Percentiles rank a stretch among this genome's conserved stretches.
Evolutionary conservation across 164 flowering plant genomes (phyloP).

Genomic region (Berberis thunbergii): DNA sequence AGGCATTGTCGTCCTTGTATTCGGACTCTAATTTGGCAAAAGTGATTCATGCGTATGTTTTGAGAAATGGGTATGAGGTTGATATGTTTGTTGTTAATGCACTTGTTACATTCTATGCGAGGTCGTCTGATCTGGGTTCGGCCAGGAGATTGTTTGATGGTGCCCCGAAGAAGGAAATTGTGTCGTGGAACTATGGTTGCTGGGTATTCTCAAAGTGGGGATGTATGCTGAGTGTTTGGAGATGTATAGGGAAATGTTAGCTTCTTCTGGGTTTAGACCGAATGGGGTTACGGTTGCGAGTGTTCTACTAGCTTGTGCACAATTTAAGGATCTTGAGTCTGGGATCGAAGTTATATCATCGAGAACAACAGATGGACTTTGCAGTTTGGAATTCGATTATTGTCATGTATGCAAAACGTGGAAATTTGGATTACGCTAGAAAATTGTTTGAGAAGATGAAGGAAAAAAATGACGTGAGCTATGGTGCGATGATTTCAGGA

Average conservation of each 20-base stretch:
- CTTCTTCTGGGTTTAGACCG: too few species aligned
- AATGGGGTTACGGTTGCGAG: slow-evolving; percentile 49
- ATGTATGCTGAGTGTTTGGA: slow-evolving; percentile 45
- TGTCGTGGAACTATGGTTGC: slow-evolving; percentile 82
- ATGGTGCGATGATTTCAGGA: slow-evolving; percentile 53
- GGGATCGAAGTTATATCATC: slow-evolving; percentile 52
- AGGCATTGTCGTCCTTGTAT: slow-evolving; percentile 39
- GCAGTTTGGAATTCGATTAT: slow-evolving; percentile 48
- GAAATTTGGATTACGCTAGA: slow-evolving; percentile 66
- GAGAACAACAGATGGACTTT: slow-evolving; percentile 39
- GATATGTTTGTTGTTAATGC: slow-evolving; percentile 60
- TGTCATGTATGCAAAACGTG: slow-evolving; percentile 71
- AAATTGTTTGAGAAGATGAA: slow-evolving; percentile 51
- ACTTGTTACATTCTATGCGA: slow-evolving; percentile 47
- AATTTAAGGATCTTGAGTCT: slow-evolving; percentile 45
- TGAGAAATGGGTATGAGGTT: slow-evolving; percentile 39
- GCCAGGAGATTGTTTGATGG: slow-evolving; percentile 60
- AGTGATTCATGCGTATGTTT: slow-evolving; percentile 47
- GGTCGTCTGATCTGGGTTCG: slow-evolving; percentile 29
- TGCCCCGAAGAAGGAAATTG: slow-evolving; percentile 48
- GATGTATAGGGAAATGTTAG: slow-evolving; percentile 44
- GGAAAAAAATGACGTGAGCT: slow-evolving; percentile 60
- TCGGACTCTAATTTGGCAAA: slow-evolving; percentile 18
- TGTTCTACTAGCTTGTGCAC: slow-evolving; percentile 69
- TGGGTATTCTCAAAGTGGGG: slow-evolving; percentile 74